Evolutionary conservation across 192 early-diverging fungal species (phyloP).

Genomic region (Lunasporangiospora selenospora): DNA sequence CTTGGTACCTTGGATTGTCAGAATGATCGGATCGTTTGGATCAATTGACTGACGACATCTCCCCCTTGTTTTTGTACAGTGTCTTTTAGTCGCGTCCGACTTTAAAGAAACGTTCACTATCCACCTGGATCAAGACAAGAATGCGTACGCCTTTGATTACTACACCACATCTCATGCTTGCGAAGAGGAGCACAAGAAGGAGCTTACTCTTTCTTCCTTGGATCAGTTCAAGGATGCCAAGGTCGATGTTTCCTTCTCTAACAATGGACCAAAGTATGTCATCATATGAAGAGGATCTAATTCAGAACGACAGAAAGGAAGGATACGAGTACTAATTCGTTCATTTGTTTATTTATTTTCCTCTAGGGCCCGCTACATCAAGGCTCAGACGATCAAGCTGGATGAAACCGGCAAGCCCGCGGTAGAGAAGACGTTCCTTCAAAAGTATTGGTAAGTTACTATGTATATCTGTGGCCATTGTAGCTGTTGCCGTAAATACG

Average conservation of each 20-base stretch:
- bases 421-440: slow-evolving; percentile 43
- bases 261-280: slow-evolving; percentile 27
- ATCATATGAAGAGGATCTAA: not conserved
- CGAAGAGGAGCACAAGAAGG: slow-evolving; percentile 4
- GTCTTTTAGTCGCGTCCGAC: slow-evolving; percentile 33
- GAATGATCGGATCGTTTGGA: too few species aligned
- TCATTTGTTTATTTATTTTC: slow-evolving; percentile 2
- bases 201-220: slow-evolving; percentile 19
- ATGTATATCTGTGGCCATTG: too few species aligned
- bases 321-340: not conserved
- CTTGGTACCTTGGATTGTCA: too few species aligned
- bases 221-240: slow-evolving; percentile 33
- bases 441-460: slow-evolving; percentile 46
- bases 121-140: slow-evolving; percentile 30
- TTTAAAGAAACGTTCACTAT: slow-evolving; percentile 30
- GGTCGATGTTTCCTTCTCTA: slow-evolving; percentile 5
- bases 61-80: too few species aligned
- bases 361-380: slow-evolving; percentile 17
- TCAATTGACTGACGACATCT: too few species aligned
- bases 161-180: slow-evolving; percentile 20
- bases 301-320: too few species aligned
- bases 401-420: slow-evolving; percentile 40
- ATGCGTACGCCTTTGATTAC: slow-evolving; percentile 43
- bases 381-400: slow-evolving; percentile 42
- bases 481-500: too few species aligned